Base-by-base conservation (phyloP, 208 protist genomes). In the Trypanosoma caninum region DNA sequence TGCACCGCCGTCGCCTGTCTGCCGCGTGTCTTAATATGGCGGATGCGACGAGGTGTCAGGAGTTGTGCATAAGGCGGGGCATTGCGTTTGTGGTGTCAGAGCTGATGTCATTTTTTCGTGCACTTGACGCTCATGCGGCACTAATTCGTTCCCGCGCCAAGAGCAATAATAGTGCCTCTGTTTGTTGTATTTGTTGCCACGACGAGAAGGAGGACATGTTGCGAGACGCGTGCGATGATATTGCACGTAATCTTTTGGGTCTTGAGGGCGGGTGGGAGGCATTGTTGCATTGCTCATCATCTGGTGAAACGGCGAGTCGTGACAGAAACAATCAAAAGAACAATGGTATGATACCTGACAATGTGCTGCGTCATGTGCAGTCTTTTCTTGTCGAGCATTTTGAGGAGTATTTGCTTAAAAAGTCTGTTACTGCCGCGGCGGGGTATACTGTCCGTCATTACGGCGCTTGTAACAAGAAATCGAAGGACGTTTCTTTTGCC, bases 221-320 rank as follows among this genome's bases (percentile, higher is more conserved):
- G n/a, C 70, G 68, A 22, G 66, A 40, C 2, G 80, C 79, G 30
- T 89, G 82, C 59, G 82, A 89, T 64, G 63, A 53, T 25, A 82
- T 89, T 50, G 45, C 66, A 3, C 77, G 68, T 13, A 62, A 59
- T 11, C 54, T 82, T 44, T 69, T 89, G 7, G 78, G 78, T 13
- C 23, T 84, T 14, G 46, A 73, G 3, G 78, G 78, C 11, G 82
- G 82, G 14, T 89, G 74, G 71, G 56, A 60, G 3, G 68, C 74
- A 11, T 55, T 89, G 16, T 20, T 48, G 11, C 42, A 63, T 23
- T 46, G 27, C 20, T 23, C 59, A 0, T 60, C 9, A 8, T 22
- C 16, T 30, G 18, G n/a, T n/a, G n/a, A n/a, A n/a, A n/a, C 14
- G 8, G 13, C 0, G 40, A 5, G 5, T 28, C 16, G 13, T 22